Conservation (phyloP, 768 basidiomycete genomes). For the Leccinum disarticulatum region DNA sequence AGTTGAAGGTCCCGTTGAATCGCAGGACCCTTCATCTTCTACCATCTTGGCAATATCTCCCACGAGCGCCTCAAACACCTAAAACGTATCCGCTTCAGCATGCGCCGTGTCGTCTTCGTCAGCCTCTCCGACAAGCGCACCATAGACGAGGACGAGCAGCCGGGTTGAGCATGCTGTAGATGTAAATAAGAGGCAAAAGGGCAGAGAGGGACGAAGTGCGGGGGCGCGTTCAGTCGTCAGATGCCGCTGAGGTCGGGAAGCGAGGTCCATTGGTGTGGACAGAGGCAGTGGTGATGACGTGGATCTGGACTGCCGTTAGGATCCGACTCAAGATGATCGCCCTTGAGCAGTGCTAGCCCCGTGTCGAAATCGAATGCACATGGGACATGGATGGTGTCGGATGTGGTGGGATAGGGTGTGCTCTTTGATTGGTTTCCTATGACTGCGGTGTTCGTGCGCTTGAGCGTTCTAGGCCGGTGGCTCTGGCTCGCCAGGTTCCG, state of each 20-base stretch:
- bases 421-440: not conserved
- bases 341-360: constrained; percentile 48
- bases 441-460: constrained; percentile 26
- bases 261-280: constrained; percentile 35
- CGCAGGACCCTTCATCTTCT: constrained; percentile 50
- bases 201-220: constrained; percentile 60
- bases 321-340: constrained; percentile 36
- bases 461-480: constrained; percentile 20
- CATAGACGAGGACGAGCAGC: constrained; percentile 73
- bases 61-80: constrained; percentile 74
- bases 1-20: too few species aligned
- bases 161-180: constrained; percentile 72
- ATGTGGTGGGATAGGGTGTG: constrained; percentile 31
- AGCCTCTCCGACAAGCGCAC: constrained; percentile 58
- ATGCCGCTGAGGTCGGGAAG: constrained; percentile 25
- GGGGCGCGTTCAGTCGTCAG: constrained; percentile 45
- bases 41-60: constrained; percentile 73
- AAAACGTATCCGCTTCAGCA: constrained; percentile 79
- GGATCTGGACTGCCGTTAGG: constrained; percentile 6
- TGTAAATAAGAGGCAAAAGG: constrained; percentile 65
- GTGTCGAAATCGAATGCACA: constrained; percentile 54
- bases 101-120: constrained; percentile 61
- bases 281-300: constrained; percentile 21
- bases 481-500: constrained; percentile 7
- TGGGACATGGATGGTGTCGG: constrained; percentile 46